Percentiles rank a stretch among this genome's conserved stretches.
phyloP scores from a whole-genome alignment of 2,329 filamentous ascomycete species.

The Zelopaecilomyces penicillatus region DNA sequence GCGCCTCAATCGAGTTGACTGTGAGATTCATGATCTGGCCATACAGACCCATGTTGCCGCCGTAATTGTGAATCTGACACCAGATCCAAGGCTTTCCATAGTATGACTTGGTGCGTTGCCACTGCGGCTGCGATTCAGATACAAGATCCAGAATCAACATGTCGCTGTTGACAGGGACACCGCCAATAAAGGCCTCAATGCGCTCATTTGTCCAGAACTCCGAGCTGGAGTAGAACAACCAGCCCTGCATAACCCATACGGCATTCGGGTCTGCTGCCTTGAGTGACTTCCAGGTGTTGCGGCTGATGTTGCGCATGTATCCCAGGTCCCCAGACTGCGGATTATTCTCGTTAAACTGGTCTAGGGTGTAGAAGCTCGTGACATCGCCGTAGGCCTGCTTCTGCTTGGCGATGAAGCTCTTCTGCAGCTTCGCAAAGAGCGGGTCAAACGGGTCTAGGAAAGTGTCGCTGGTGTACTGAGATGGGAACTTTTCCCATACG shows the following conservation, averaged over 20 bases:
- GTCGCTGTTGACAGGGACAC: conserved; percentile 32
- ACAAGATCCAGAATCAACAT: conserved; percentile 45
- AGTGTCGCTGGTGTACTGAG: conserved; percentile 34
- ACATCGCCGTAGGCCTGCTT: conserved; percentile 37
- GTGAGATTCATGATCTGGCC: conserved; percentile 42
- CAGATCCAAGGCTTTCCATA: conserved; percentile 46
- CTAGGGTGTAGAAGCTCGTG: conserved; percentile 39
- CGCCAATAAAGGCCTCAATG: conserved; percentile 40
- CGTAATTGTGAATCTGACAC: conserved; percentile 44
- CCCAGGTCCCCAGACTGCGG: conserved; percentile 36
- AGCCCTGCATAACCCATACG: conserved; percentile 45
- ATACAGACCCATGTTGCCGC: conserved; percentile 40
- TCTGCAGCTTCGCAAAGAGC: conserved; percentile 33
- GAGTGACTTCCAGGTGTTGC: conserved; percentile 36
- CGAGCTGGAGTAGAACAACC: conserved; percentile 37
- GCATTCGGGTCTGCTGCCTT: conserved; percentile 39
- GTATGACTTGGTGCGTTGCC: conserved; percentile 41
- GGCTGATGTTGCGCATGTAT: conserved; percentile 32
- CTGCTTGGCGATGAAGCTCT: conserved; percentile 38
- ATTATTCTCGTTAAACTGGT: conserved; percentile 45
- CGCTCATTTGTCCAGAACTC: conserved; percentile 36
- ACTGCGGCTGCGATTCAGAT: conserved; percentile 40
- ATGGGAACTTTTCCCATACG: conserved; percentile 33
- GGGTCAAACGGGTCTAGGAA: conserved; percentile 39
- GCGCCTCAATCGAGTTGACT: conserved; percentile 34